phyloP scores from a whole-genome alignment of 176 grass and related monocot genomes.

The Puya raimondii region DNA sequence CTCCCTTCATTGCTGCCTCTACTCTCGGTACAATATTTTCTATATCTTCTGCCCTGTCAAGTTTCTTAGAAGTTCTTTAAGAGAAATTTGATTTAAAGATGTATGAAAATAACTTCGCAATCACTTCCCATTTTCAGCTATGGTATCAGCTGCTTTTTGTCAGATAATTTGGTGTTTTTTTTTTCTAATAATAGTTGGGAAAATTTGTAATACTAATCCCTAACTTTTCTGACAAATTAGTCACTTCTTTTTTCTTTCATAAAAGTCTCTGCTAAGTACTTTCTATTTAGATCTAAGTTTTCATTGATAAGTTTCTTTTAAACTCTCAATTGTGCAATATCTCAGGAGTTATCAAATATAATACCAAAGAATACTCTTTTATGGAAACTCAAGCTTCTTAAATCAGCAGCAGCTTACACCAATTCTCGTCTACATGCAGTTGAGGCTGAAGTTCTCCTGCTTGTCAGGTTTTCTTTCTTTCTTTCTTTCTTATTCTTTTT shows the following conservation, averaged over 20 bases:
- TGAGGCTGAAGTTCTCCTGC: slow-evolving; percentile 75
- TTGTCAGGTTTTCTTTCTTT: slow-evolving; percentile 60
- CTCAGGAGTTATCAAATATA: slow-evolving; percentile 68
- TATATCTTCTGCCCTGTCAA: background rate
- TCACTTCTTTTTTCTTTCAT: no score
- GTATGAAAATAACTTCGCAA: no score
- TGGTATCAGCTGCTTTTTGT: background rate
- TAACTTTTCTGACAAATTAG: no score
- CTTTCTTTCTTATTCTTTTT: background rate
- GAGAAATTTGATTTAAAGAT: no score
- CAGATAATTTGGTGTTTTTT: no score
- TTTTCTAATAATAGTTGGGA: no score
- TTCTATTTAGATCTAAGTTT: no score
- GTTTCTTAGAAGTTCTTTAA: no score
- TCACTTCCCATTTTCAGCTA: no score
- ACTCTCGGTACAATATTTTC: slow-evolving; percentile 52
- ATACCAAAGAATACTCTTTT: slow-evolving; percentile 89
- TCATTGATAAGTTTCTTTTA: background rate
- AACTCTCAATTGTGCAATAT: slow-evolving; percentile 11
- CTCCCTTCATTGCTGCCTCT: slow-evolving; percentile 82
- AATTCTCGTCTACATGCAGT: slow-evolving; percentile 89
- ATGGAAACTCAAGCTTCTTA: slow-evolving; percentile 90
- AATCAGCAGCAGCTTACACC: slow-evolving; percentile 66
- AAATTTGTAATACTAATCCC: no score
- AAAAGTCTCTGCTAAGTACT: no score